Conservation (phyloP, 2,329 filamentous ascomycete species). For the Colletotrichum truncatum region DNA sequence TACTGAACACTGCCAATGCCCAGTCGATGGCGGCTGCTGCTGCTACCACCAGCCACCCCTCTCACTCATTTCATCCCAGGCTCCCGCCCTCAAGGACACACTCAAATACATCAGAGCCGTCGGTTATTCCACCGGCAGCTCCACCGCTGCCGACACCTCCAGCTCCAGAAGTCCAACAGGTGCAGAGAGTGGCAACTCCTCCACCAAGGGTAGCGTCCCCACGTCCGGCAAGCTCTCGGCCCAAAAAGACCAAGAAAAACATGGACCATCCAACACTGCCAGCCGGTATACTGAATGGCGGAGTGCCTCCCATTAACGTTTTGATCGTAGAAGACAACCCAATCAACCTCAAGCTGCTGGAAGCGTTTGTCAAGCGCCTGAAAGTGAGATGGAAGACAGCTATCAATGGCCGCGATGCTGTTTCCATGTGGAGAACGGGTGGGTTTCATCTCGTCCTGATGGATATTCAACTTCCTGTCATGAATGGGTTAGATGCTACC, state of each 20-base stretch:
- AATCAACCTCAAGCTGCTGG: constrained; percentile 92
- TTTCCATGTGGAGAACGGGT: constrained; percentile 90
- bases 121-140: constrained; percentile 54
- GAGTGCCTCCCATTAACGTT: constrained; percentile 95
- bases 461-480: constrained; percentile 97
- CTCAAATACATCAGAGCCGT: constrained; percentile 66
- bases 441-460: constrained; percentile 97
- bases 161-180: constrained; percentile 55
- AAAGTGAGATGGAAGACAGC: constrained; percentile 98
- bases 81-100: constrained; percentile 65
- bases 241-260: constrained; percentile 65
- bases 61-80: constrained; percentile 47
- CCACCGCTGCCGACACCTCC: constrained; percentile 62
- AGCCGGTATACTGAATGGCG: constrained; percentile 77
- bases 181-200: constrained; percentile 65
- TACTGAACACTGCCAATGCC: constrained; percentile 59
- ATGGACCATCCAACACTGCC: constrained; percentile 57
- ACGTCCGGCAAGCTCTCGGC: constrained; percentile 51
- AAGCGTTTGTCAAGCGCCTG: constrained; percentile 94
- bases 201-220: constrained; percentile 59
- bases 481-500: constrained; percentile 95
- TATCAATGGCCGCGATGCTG: constrained; percentile 92
- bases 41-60: constrained; percentile 45
- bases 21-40: constrained; percentile 44
- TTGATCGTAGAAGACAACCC: constrained; percentile 98